Evolutionary conservation across 495 filamentous ascomycete species (phyloP).

Genomic region (Chaetomium tenue): DNA sequence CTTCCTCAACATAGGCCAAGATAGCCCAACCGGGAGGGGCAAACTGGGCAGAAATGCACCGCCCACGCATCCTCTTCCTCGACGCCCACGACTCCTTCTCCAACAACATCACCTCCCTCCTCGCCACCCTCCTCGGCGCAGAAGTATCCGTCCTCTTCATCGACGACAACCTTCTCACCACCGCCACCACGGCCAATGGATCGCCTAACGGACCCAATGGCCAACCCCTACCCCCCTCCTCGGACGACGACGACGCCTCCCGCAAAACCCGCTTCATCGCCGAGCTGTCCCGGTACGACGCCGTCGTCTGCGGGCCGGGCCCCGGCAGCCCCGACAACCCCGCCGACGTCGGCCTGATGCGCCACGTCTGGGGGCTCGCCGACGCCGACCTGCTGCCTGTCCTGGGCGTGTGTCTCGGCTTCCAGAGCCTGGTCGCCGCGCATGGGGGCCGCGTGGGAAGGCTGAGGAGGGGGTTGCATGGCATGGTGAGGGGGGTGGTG

Average conservation of each 20-base stretch:
- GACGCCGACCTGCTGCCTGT: conserved; percentile 63
- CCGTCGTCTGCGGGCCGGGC: conserved; percentile 76
- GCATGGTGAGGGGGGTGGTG: conserved; percentile 65
- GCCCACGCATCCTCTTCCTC: conserved; percentile 68
- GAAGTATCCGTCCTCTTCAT: conserved; percentile 71
- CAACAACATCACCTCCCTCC: conserved; percentile 82
- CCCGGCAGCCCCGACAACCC: conserved; percentile 62
- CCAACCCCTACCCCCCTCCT: no score
- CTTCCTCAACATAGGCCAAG: background rate
- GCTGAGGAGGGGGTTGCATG: conserved; percentile 71
- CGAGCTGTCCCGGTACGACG: conserved; percentile 63
- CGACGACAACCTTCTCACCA: conserved; percentile 51
- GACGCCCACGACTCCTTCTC: conserved; percentile 97
- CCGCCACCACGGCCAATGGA: conserved; percentile 1
- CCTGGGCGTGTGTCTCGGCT: conserved; percentile 88
- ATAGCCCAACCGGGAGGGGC: background rate
- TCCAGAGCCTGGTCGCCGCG: conserved; percentile 73
- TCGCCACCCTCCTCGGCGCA: conserved; percentile 62
- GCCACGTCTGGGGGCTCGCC: conserved; percentile 67
- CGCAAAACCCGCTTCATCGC: conserved; percentile 36
- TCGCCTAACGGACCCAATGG: background rate
- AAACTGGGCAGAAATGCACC: conserved; percentile 1
- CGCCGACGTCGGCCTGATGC: conserved; percentile 75
- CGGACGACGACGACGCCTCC: background rate
- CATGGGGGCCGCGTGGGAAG: conserved; percentile 64